Percentiles rank a stretch among this genome's conserved stretches.
phyloP scores from a whole-genome alignment of 139 green algal species.

The Haematococcus lacustris region DNA sequence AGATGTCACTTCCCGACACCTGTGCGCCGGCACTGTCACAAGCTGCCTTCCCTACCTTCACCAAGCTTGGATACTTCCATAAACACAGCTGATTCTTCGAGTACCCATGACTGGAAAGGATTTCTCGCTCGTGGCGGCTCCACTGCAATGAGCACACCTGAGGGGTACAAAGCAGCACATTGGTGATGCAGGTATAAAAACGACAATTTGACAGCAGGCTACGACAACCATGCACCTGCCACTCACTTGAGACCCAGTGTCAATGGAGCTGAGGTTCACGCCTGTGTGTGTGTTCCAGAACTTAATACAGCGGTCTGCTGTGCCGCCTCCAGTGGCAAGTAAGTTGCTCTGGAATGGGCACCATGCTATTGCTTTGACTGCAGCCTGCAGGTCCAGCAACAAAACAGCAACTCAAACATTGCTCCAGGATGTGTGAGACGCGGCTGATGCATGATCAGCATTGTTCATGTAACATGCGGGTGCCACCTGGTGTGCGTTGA shows the following conservation, averaged over 20 bases:
- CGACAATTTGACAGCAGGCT: neutral
- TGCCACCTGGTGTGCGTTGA: constrained; percentile 8
- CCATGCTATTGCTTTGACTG: constrained; percentile 90
- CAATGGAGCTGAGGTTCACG: constrained; percentile 67
- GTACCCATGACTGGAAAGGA: constrained; percentile 96
- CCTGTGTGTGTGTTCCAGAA: constrained; percentile 96
- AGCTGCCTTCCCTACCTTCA: constrained; percentile 47
- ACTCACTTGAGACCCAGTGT: constrained; percentile 77
- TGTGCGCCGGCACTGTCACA: neutral
- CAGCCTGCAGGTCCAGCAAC: constrained; percentile 35
- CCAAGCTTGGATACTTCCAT: constrained; percentile 82
- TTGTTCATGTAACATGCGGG: neutral
- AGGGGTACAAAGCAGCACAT: too few species aligned
- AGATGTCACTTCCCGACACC: neutral
- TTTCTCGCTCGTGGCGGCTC: constrained; percentile 94
- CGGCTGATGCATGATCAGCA: neutral
- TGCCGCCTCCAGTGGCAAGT: constrained; percentile 87
- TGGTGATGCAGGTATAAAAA: too few species aligned
- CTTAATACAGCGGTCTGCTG: constrained; percentile 90
- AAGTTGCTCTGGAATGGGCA: constrained; percentile 83
- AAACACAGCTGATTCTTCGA: constrained; percentile 92
- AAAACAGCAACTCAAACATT: too few species aligned
- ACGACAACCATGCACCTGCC: neutral
- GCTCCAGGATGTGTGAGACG: too few species aligned
- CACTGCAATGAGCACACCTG: constrained; percentile 91